Base-by-base conservation (phyloP, 2,329 filamentous ascomycete genomes). In the Aspergillus pseudoviridinutans region DNA sequence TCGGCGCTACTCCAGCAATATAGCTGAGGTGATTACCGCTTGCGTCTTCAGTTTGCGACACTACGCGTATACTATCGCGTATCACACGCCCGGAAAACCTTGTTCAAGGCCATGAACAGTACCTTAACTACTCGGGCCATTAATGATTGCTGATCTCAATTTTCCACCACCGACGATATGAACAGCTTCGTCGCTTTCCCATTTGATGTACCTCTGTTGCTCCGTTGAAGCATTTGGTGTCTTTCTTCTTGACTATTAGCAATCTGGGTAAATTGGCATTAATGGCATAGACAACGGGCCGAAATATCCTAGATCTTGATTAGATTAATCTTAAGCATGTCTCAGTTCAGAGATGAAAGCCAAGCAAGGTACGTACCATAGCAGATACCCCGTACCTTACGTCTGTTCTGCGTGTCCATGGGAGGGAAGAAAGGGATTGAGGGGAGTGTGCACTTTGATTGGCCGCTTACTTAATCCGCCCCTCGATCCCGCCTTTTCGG, bases 381-480 rank as follows among this genome's bases (percentile, higher is more conserved):
- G 32, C 0, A 29, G 3, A 29, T 29, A 12, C 28, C 4, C 9
- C 28, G 28, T 46, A 24, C 42, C 42, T 46, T 24, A 12, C 10
- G 8, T 46, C 20, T 3, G 20, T 46, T 20, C 41, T 44, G 10
- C 41, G 7, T 10, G n/a, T 46, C n/a, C 9, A 24, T 46, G 22
- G n/a, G n/a, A 20, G 8, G 4, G n/a, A 12, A 4, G 41, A 10
- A 44, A n/a, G 17, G 41, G n/a, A 29, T 53, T 49, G 58, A 56
- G 56, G 61, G 52, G 9, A 28, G 24, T 9, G 38, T 8, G 14
- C 14, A 50, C 44, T 20, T 17, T 41, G 38, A 29, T 25, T 51
- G 57, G 51, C 28, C 49, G 67, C 60, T 71, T 71, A 71, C 65
- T 64, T 72, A 67, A 72, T 58, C 55, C 50, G 53, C 32, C 65